Evolutionary conservation across 1,284 basidiomycete species (phyloP).

Genomic region (Gomphus sp.): DNA sequence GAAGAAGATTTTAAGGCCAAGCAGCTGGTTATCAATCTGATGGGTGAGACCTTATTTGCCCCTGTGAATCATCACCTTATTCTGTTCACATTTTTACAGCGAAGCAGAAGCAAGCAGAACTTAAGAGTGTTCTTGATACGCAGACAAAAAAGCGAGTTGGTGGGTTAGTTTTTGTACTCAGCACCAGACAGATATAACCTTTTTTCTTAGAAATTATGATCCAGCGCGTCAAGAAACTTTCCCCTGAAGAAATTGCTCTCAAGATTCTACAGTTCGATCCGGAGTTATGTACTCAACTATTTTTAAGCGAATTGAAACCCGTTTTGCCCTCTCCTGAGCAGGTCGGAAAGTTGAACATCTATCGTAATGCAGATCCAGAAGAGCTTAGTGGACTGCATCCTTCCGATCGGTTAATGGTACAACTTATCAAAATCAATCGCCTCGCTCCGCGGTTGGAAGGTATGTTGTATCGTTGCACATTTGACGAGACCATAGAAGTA

Average conservation of each 20-base stretch:
- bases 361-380: slow-evolving; percentile 80
- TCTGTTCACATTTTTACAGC: slow-evolving; percentile 30
- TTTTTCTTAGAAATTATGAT: slow-evolving; percentile 71
- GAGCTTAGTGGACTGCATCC: slow-evolving; percentile 86
- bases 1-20: slow-evolving; percentile 98
- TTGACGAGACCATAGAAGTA: slow-evolving; percentile 73
- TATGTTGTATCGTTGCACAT: slow-evolving; percentile 85
- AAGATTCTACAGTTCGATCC: slow-evolving; percentile 82
- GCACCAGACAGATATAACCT: not conserved
- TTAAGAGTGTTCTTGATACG: slow-evolving; percentile 85
- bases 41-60: slow-evolving; percentile 39
- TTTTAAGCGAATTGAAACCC: slow-evolving; percentile 79
- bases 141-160: slow-evolving; percentile 88
- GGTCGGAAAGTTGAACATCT: slow-evolving; percentile 88
- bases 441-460: slow-evolving; percentile 88
- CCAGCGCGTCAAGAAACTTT: slow-evolving; percentile 71
- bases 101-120: slow-evolving; percentile 73
- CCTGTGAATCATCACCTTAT: not conserved
- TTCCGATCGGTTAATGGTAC: slow-evolving; percentile 94
- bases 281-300: slow-evolving; percentile 77
- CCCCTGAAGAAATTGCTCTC: slow-evolving; percentile 77
- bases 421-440: slow-evolving; percentile 92
- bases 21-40: slow-evolving; percentile 78
- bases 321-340: slow-evolving; percentile 83
- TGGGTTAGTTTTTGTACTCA: slow-evolving; percentile 28